A percentile compares a stretch with the other conserved stretches of the same genome.
These are phyloP conservation scores for Gracilaria gracilis DNA, from an alignment of 23 red algal genomes.

Conservation along the genomic window DNA sequence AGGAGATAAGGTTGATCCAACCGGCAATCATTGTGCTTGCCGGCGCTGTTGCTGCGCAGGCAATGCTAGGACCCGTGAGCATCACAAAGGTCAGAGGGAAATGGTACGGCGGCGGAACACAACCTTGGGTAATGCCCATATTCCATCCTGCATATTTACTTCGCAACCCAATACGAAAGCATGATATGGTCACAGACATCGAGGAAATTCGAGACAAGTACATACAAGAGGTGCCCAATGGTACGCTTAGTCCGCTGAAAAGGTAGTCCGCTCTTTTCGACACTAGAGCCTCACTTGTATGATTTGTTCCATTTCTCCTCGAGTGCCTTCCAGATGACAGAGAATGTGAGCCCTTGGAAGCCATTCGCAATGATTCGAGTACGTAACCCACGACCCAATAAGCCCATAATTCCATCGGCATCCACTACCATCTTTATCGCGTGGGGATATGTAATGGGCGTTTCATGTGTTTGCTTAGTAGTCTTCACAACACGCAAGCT, in stretches of 20 bases:
- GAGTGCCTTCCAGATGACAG: slow-evolving; percentile 77
- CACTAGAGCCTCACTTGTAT: not conserved
- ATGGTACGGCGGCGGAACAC: slow-evolving; percentile 43
- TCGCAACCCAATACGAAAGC: slow-evolving; percentile 57
- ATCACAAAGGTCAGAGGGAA: slow-evolving; percentile 66
- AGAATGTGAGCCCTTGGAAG: slow-evolving; percentile 78
- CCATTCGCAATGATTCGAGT: slow-evolving; percentile 84
- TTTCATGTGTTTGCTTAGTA: slow-evolving; percentile 68
- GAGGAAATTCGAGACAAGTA: slow-evolving; percentile 67
- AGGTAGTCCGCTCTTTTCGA: too few species aligned
- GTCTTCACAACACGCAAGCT: slow-evolving; percentile 78
- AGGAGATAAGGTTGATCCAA: slow-evolving; percentile 75
- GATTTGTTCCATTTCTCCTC: slow-evolving; percentile 75
- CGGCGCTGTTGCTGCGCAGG: slow-evolving; percentile 57
- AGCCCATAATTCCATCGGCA: slow-evolving; percentile 64
- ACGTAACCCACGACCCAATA: slow-evolving; percentile 70
- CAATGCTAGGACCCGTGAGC: slow-evolving; percentile 46
- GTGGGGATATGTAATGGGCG: slow-evolving; percentile 56
- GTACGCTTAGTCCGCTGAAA: slow-evolving; percentile 41
- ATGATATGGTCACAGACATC: slow-evolving; percentile 74
- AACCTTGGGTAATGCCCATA: slow-evolving; percentile 55
- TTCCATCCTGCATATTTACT: slow-evolving; percentile 84
- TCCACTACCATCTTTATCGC: slow-evolving; percentile 61
- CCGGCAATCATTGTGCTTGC: slow-evolving; percentile 65
- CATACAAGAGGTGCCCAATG: slow-evolving; percentile 46